Conservation (phyloP, 352 stramenopile genomes). For the Saprolegnia parasitica region DNA sequence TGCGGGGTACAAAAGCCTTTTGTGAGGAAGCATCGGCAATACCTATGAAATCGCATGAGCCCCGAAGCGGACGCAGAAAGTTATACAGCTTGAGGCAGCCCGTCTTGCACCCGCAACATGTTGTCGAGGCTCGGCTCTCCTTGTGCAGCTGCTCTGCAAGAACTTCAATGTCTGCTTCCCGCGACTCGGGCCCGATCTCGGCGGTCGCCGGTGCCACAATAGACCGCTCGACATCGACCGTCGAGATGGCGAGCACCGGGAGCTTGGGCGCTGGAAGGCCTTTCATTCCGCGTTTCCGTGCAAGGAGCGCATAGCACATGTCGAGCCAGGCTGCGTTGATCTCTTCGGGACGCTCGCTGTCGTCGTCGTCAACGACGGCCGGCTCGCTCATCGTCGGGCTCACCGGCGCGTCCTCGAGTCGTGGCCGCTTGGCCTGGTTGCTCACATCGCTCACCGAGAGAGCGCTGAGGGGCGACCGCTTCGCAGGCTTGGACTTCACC, state of each 20-base stretch:
- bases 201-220: not conserved
- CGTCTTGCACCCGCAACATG: slow-evolving; percentile 79
- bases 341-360: not conserved
- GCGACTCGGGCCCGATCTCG: slow-evolving; percentile 40
- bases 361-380: not conserved
- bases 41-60: slow-evolving; percentile 33
- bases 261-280: not conserved
- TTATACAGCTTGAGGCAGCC: slow-evolving; percentile 75
- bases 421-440: not conserved
- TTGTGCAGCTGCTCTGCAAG: slow-evolving; percentile 69
- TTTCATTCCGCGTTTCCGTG: slow-evolving; percentile 40
- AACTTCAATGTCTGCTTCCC: slow-evolving; percentile 43
- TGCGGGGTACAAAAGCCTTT: slow-evolving; percentile 69
- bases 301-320: slow-evolving; percentile 69
- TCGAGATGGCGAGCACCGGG: not conserved
- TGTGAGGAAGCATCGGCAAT: slow-evolving; percentile 80
- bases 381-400: not conserved
- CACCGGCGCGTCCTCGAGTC: not conserved
- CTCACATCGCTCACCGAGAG: slow-evolving; percentile 10
- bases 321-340: slow-evolving; percentile 76
- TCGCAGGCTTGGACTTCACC: not conserved
- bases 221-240: not conserved
- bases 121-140: slow-evolving; percentile 62
- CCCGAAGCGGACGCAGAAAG: not conserved
- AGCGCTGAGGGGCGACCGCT: slow-evolving; percentile 21